Base-by-base conservation (phyloP, 1,284 basidiomycete genomes). In the Schizopora paradoxa region DNA sequence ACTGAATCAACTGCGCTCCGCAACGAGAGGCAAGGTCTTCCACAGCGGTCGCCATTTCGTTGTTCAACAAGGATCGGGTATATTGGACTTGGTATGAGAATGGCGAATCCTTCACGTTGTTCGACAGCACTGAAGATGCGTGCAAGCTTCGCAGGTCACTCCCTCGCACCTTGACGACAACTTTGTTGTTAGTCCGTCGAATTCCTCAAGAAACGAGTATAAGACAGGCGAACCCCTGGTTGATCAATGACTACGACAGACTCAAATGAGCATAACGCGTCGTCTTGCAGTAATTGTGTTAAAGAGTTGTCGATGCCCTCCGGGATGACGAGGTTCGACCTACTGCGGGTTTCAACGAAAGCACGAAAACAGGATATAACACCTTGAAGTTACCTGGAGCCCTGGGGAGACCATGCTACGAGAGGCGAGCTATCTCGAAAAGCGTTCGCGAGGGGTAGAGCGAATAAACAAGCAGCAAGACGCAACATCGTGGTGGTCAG, bases 321-420 rank as follows among this genome's bases (percentile, higher is more conserved):
- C n/a, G n/a, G n/a, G n/a, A n/a, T n/a, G n/a, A n/a, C n/a, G n/a
- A n/a, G n/a, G n/a, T n/a, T n/a, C n/a, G n/a, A n/a, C n/a, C n/a
- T n/a, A n/a, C n/a, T n/a, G n/a, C n/a, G n/a, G n/a, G n/a, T n/a
- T n/a, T n/a, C n/a, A n/a, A n/a, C n/a, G n/a, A n/a, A n/a, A n/a
- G n/a, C n/a, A n/a, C n/a, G n/a, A n/a, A n/a, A n/a, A n/a, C n/a
- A n/a, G n/a, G n/a, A n/a, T n/a, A n/a, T n/a, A n/a, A n/a, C n/a
- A n/a, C n/a, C n/a, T n/a, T n/a, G n/a, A n/a, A n/a, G n/a, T n/a
- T n/a, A n/a, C n/a, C n/a, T n/a, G n/a, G n/a, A n/a, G n/a, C n/a
- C n/a, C n/a, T 72, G 66, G 19, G 82, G 82, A 0, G 83, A 77
- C 85, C 85, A 87, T n/a, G 75, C 74, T 5, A 87, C 60, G 10